Percentiles rank a stretch among this genome's conserved stretches.
These are phyloP conservation scores for Monosporascus sp. DNA, from an alignment of 2,329 filamentous ascomycete species.

Conservation along the genomic window DNA sequence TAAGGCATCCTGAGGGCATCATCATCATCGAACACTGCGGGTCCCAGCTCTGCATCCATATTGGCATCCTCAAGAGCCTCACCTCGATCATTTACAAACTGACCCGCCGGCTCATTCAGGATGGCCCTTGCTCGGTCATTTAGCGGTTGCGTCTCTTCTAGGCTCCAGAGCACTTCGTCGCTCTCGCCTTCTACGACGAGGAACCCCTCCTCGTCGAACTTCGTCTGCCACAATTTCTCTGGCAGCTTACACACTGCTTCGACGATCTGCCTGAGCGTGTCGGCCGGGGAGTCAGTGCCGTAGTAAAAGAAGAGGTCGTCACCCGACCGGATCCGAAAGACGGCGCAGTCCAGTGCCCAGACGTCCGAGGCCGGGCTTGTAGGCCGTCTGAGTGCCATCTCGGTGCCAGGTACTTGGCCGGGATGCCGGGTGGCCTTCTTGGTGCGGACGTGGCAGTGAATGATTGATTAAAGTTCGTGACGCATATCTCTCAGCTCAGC, in stretches of 20 bases:
- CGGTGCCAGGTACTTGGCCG: conserved; percentile 15
- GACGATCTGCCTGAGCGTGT: conserved; percentile 6
- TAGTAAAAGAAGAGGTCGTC: conserved; percentile 6
- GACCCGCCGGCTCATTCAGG: conserved; percentile 12
- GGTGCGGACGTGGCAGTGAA: conserved; percentile 15
- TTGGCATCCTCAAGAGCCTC: background rate
- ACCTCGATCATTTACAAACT: conserved; percentile 1
- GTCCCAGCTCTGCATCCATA: conserved; percentile 1
- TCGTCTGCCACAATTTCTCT: conserved; percentile 4
- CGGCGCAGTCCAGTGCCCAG: conserved; percentile 5
- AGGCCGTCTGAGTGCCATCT: conserved; percentile 13
- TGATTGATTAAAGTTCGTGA: conserved; percentile 3
- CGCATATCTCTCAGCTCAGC: conserved; percentile 9
- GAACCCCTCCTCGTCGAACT: conserved; percentile 9
- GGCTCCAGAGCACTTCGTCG: conserved; percentile 2
- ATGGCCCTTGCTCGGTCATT: conserved; percentile 6
- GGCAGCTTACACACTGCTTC: conserved; percentile 10
- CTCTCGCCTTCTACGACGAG: conserved; percentile 7
- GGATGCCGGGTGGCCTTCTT: conserved; percentile 12
- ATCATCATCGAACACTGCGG: conserved; percentile 3
- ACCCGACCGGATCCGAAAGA: conserved; percentile 9
- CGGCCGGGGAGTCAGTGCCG: conserved; percentile 7
- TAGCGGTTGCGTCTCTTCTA: conserved; percentile 4
- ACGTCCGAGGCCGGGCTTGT: conserved; percentile 12
- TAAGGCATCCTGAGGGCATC: background rate